Base-by-base conservation (phyloP, 441 rosid species). In the Croton setiger region DNA sequence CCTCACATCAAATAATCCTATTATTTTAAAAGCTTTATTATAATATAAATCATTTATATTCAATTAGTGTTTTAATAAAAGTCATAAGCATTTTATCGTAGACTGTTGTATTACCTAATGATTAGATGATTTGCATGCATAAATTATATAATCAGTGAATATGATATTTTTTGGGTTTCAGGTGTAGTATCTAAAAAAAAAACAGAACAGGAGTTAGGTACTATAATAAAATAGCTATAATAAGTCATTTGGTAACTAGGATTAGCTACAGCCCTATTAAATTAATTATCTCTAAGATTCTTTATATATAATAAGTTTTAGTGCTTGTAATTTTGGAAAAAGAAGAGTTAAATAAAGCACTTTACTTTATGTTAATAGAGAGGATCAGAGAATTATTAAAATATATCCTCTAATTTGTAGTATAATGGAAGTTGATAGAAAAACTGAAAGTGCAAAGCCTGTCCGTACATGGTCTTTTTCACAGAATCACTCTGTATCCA, bases 401-500 rank as follows among this genome's bases (percentile, higher is more conserved):
- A 27, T 33, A 48, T 64, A n/a, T 66, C 60, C 41, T 49, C 48
- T 5, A 27, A 27, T 27, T 0, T 64, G 9, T 15, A 36, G 54
- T 45, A 27, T 33, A 14, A 31, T 20, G 13, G 31, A 52, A 37
- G 51, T 36, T 65, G 4, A 37, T 37, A 21, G 63, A 59, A 33
- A 45, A 33, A 45, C 18, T 12, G 51, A 60, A 45, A 66, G 60
- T 53, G 56, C 13, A 70, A 36, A 9, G 27, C 59, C 2, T 47
- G 51, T 58, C 67, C 72, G 47, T 75, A 52, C 71, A 37, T 8
- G 36, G 27, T 52, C 39, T 36, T 43, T 47, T 21, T 49, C 60
- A 41, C 31, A 59, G 69, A 57, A 72, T 71, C 64, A 49, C 17
- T 10, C 0, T 47, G 20, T 20, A 5, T 66, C 69, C 57, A 45